These are phyloP conservation scores for Fusarium pininemorale DNA, from an alignment of 2,329 filamentous ascomycete species.

Conservation along the genomic window DNA sequence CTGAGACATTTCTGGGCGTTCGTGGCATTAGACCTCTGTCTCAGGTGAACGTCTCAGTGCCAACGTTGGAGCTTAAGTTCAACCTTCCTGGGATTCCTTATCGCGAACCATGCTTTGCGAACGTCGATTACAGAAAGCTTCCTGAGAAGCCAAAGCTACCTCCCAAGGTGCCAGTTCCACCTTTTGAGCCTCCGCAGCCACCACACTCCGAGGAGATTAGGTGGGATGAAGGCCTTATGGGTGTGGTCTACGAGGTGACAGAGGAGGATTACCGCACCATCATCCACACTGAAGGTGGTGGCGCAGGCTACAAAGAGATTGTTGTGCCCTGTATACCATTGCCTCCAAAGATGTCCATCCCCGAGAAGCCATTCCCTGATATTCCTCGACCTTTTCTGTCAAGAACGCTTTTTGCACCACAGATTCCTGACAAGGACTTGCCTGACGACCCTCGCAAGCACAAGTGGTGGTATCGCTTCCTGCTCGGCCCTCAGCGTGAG, in stretches of 20 bases:
- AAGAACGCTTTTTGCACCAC: slow-evolving; percentile 82
- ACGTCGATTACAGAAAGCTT: slow-evolving; percentile 70
- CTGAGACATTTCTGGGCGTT: slow-evolving; percentile 79
- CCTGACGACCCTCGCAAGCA: slow-evolving; percentile 47
- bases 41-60: slow-evolving; percentile 82
- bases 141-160: slow-evolving; percentile 52
- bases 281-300: slow-evolving; percentile 89
- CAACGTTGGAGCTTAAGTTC: slow-evolving; percentile 81
- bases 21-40: slow-evolving; percentile 85
- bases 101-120: slow-evolving; percentile 90
- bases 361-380: slow-evolving; percentile 64
- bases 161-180: slow-evolving; percentile 42
- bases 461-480: slow-evolving; percentile 59
- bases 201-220: slow-evolving; percentile 31
- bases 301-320: slow-evolving; percentile 84
- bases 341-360: slow-evolving; percentile 66
- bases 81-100: slow-evolving; percentile 89
- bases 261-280: slow-evolving; percentile 83
- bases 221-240: slow-evolving; percentile 86
- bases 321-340: slow-evolving; percentile 80
- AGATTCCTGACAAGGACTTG: slow-evolving; percentile 49
- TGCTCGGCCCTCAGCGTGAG: slow-evolving; percentile 61
- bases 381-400: slow-evolving; percentile 76
- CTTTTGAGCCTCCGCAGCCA: slow-evolving; percentile 38
- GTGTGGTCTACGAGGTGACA: slow-evolving; percentile 96